Evolutionary conservation across 495 filamentous ascomycete species (phyloP).

Genomic region (Aspergillus steynii): DNA sequence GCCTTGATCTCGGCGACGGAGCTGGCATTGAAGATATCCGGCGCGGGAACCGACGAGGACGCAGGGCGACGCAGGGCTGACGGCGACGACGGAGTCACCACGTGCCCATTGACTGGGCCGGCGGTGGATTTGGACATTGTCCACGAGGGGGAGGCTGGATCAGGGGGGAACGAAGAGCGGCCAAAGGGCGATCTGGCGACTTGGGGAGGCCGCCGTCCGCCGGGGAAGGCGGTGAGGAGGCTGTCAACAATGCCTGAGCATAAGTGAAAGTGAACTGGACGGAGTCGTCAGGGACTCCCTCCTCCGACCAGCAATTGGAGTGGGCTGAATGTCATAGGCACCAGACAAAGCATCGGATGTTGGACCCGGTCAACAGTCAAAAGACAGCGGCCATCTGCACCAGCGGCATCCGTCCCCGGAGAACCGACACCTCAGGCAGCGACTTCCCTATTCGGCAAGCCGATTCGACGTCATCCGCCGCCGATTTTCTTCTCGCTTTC

Average conservation of each 20-base stretch:
- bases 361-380: no score
- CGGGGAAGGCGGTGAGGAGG: conserved; percentile 33
- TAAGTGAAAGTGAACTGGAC: background rate
- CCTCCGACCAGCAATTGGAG: no score
- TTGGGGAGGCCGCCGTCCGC: conserved; percentile 13
- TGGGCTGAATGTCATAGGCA: no score
- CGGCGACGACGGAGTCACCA: conserved; percentile 13
- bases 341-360: no score
- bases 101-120: conserved; percentile 32
- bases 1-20: conserved; percentile 77
- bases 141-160: conserved; percentile 6
- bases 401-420: background rate
- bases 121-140: conserved; percentile 26
- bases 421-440: conserved; percentile 15
- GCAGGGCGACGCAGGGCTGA: conserved; percentile 15
- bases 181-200: conserved; percentile 16
- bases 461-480: conserved; percentile 19
- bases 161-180: conserved; percentile 1
- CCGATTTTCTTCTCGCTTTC: background rate
- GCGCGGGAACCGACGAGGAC: conserved; percentile 18
- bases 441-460: conserved; percentile 8
- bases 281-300: no score
- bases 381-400: no score
- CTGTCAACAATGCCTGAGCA: conserved; percentile 1
- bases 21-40: conserved; percentile 65